Conservation (phyloP, 306 rosid genomes). For the Notholithocarpus densiflorus region DNA sequence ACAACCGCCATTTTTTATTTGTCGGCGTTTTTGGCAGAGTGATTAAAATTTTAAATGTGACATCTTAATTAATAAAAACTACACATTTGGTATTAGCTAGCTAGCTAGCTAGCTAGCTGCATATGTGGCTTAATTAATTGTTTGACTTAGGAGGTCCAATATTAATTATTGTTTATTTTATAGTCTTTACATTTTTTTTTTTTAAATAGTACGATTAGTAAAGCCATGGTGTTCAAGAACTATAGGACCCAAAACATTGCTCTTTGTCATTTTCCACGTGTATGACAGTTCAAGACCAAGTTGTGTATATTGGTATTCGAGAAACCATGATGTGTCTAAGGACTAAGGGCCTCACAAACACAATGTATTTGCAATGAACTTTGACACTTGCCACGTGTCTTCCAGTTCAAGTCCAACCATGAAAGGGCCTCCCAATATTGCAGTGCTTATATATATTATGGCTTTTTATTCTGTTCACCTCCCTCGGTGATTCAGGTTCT, state of each 20-base stretch:
- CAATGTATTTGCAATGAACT: neutral
- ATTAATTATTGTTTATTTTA: slow-evolving; percentile 1
- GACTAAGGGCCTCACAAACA: neutral
- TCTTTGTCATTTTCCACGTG: slow-evolving; percentile 43
- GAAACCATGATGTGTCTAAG: neutral
- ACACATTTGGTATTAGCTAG: slow-evolving; percentile 27
- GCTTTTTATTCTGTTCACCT: neutral
- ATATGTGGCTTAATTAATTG: slow-evolving; percentile 34
- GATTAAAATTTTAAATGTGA: neutral
- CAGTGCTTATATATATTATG: neutral
- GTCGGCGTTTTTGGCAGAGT: slow-evolving; percentile 48
- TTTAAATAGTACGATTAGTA: neutral
- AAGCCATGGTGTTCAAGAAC: slow-evolving; percentile 34
- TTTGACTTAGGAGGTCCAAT: slow-evolving; percentile 38
- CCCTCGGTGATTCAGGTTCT: slow-evolving; percentile 3
- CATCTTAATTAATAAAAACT: neutral
- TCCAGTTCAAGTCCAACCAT: slow-evolving; percentile 28
- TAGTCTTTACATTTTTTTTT: neutral
- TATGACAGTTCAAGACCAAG: slow-evolving; percentile 42
- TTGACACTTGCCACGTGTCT: slow-evolving; percentile 22
- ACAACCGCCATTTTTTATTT: slow-evolving; percentile 51
- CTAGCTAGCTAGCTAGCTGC: neutral
- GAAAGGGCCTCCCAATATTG: neutral
- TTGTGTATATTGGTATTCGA: too few relatives aligned
- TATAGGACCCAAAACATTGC: slow-evolving; percentile 15